A percentile compares a stretch with the other conserved stretches of the same genome.
These are phyloP conservation scores for Trichoderma semiorbis DNA, from an alignment of 2,329 filamentous ascomycete species.

Conservation along the genomic window DNA sequence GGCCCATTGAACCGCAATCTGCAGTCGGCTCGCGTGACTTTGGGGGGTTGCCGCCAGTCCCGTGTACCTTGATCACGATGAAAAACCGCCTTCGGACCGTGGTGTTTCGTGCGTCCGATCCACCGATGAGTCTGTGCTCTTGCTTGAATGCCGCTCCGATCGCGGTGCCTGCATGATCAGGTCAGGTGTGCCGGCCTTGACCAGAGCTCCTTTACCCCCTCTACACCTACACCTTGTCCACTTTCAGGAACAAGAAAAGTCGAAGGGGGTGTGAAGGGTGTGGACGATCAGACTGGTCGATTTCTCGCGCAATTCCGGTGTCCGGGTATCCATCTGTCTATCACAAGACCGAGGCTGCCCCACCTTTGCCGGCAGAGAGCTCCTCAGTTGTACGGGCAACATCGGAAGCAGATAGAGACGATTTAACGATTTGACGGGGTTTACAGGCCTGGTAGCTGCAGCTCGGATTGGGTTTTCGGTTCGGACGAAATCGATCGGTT, in stretches of 20 bases:
- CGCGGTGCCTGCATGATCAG: constrained; percentile 16
- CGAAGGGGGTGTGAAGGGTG: not conserved
- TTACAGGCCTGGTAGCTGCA: not conserved
- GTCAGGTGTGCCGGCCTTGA: constrained; percentile 3
- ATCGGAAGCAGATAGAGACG: not conserved
- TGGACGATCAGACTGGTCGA: not conserved
- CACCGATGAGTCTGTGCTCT: not conserved
- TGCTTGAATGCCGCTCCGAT: not conserved
- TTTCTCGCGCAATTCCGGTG: not conserved
- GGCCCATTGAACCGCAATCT: not conserved
- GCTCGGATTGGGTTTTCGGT: not conserved
- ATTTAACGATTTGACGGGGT: not conserved
- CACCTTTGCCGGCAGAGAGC: not conserved
- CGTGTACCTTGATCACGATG: constrained; percentile 1
- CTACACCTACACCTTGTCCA: not conserved
- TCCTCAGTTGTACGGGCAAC: not conserved
- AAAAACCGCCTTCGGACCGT: not conserved
- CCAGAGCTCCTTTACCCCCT: not conserved
- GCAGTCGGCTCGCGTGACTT: not conserved
- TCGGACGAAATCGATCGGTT: constrained; percentile 2
- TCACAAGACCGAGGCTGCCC: constrained; percentile 13
- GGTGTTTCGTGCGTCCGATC: constrained; percentile 2
- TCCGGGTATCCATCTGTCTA: constrained; percentile 1
- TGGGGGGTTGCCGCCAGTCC: not conserved
- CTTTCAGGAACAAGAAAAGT: not conserved